Evolutionary conservation across 495 filamentous ascomycete species (phyloP), one percentile per base, ranked within the genome.

Genomic region (Neurospora sp.): DNA sequence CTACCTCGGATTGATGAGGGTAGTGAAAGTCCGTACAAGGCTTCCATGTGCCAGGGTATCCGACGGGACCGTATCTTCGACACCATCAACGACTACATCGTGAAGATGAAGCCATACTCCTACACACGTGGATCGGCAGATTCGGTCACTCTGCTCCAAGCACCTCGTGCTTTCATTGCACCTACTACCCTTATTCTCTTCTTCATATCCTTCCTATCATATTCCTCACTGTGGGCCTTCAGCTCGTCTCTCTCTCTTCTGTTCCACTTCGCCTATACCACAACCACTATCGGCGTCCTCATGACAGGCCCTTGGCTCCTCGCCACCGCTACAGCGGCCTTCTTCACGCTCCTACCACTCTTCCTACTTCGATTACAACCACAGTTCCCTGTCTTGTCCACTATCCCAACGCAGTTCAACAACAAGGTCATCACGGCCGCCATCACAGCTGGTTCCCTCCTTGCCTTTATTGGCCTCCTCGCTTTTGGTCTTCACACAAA

Each of bases 181-280:
- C 86, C 86, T 9, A 84, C 82, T 0, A 83, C 82, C 6, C 53
- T 76, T 9, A 77, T 88, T 0, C 77, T 85, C 38, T 80, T 84
- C n/a, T 71, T 83, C 44, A 72, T 84, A 12, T 82, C 84, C 1
- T 73, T 84, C 37, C 75, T 86, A 2, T 81, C 85, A 0, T 77
- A 80, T 68, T 79, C 80, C 20, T 73, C 81, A 12, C 80, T 86
- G 39, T 85, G 83, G 81, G 82, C 82, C 18, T 53, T 86, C 5
- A 70, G 79, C 22, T 73, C 78, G 39, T 83, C 84, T 1, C 77
- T 87, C 53, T 85, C 85, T 8, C 77, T 85, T 6, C 74, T 87
- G 42, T 85, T 87, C 78, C 70, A 80, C 6, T 76, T 79, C 38
- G 78, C 82, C 5, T 18, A 65, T 18, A 65, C 27, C 16, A 31